A percentile compares a stretch with the other conserved stretches of the same genome.
These are phyloP conservation scores for Pichia membranifaciens DNA, from an alignment of 805 yeast genomes.

Conservation along the genomic window DNA sequence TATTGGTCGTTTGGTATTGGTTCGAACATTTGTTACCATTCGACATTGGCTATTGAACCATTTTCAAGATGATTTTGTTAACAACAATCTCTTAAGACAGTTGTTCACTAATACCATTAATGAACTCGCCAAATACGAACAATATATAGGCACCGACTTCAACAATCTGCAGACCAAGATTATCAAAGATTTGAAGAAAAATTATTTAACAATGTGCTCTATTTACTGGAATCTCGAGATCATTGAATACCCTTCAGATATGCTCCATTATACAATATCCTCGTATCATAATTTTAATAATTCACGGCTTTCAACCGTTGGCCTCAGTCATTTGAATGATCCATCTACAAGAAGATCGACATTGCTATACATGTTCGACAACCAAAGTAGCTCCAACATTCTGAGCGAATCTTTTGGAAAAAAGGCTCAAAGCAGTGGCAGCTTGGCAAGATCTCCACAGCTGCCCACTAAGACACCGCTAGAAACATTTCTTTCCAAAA, in stretches of 20 bases:
- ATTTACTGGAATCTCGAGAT: conserved; percentile 29
- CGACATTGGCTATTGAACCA: conserved; percentile 90
- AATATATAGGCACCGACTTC: conserved; percentile 13
- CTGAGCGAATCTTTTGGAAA: conserved; percentile 6
- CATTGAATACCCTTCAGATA: conserved; percentile 11
- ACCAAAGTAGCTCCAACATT: conserved; percentile 22
- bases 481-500: conserved; percentile 2
- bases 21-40: conserved; percentile 79
- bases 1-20: conserved; percentile 59
- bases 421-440: neutral
- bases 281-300: conserved; percentile 25
- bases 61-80: conserved; percentile 76
- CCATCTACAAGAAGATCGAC: conserved; percentile 38
- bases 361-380: conserved; percentile 32
- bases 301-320: conserved; percentile 33
- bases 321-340: conserved; percentile 33
- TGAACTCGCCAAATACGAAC: conserved; percentile 28
- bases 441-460: neutral
- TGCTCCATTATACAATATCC: conserved; percentile 20
- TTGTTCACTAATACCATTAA: conserved; percentile 39
- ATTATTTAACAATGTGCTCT: conserved; percentile 27
- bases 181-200: conserved; percentile 30
- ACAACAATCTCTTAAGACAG: conserved; percentile 42
- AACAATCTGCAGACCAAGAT: conserved; percentile 24
- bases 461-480: neutral